A percentile compares a stretch with the other conserved stretches of the same genome.
Evolutionary conservation across 805 yeast genomes (phyloP).

Genomic region (Starmerella bombi): DNA sequence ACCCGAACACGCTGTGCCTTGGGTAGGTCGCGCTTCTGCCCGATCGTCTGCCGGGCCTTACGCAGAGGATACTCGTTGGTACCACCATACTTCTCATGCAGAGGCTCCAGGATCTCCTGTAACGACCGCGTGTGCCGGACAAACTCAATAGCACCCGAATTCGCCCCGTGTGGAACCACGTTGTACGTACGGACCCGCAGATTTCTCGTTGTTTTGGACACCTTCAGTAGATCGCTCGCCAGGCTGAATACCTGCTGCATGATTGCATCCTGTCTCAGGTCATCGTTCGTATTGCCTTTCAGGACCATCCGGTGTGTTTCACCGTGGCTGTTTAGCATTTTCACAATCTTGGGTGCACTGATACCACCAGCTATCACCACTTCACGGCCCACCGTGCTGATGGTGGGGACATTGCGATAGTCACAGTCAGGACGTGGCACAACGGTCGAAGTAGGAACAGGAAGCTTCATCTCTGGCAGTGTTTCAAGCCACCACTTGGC

Average conservation of each 20-base stretch:
- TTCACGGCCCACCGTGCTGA: conserved; percentile 34
- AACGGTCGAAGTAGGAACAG: conserved; percentile 52
- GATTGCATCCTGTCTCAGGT: conserved; percentile 85
- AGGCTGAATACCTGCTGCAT: conserved; percentile 95
- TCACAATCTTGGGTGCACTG: conserved; percentile 73
- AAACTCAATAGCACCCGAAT: conserved; percentile 80
- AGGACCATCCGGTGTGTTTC: conserved; percentile 43
- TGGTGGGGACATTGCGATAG: conserved; percentile 37
- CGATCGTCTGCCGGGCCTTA: conserved; percentile 41
- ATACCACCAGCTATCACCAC: conserved; percentile 71
- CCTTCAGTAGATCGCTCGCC: conserved; percentile 44
- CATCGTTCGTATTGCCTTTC: conserved; percentile 74
- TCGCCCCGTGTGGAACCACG: conserved; percentile 80
- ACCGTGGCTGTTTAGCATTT: conserved; percentile 46
- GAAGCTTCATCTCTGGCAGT: conserved; percentile 37
- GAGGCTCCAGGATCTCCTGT: conserved; percentile 49
- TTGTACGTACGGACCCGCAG: conserved; percentile 62
- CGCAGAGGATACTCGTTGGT: conserved; percentile 21
- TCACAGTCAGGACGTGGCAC: conserved; percentile 33
- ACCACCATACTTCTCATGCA: conserved; percentile 47
- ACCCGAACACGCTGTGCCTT: conserved; percentile 20
- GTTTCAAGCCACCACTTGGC: conserved; percentile 47
- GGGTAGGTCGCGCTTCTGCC: conserved; percentile 31
- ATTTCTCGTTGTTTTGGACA: neutral
- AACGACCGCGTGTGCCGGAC: conserved; percentile 65